Conservation (phyloP, 1,284 basidiomycete genomes). For the Athelia sp. region DNA sequence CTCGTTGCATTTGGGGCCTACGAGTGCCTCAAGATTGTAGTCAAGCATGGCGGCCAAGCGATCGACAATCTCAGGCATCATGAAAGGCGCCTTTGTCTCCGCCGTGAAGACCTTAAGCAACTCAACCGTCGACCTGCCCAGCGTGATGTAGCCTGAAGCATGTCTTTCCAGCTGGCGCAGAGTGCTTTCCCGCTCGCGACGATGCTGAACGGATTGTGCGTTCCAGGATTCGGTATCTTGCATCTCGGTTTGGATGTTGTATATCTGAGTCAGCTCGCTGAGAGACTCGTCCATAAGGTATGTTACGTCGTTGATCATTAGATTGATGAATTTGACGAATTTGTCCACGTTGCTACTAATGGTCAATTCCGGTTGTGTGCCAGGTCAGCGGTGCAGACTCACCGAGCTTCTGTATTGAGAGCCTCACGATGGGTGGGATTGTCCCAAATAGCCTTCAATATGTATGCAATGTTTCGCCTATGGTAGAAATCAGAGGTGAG, state of each 20-base stretch:
- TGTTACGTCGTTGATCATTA: conserved; percentile 99
- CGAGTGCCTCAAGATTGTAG: conserved; percentile 89
- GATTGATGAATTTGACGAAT: conserved; percentile 93
- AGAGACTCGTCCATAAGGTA: conserved; percentile 97
- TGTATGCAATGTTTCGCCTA: conserved; percentile 80
- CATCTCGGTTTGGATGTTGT: conserved; percentile 84
- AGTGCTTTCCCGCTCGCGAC: conserved; percentile 80
- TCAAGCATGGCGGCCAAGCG: conserved; percentile 95
- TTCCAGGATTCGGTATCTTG: conserved; percentile 69
- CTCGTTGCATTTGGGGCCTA: conserved; percentile 81
- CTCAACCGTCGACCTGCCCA: conserved; percentile 86
- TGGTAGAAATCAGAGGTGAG: conserved; percentile 4
- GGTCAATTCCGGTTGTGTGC: too few species aligned
- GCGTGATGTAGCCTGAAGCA: conserved; percentile 81
- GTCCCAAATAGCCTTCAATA: conserved; percentile 86
- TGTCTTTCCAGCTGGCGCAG: conserved; percentile 78
- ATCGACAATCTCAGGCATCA: conserved; percentile 96
- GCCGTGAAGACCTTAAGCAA: conserved; percentile 90
- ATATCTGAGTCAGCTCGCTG: conserved; percentile 84
- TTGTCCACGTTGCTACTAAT: conserved; percentile 87
- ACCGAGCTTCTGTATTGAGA: conserved; percentile 75
- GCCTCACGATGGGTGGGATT: conserved; percentile 85
- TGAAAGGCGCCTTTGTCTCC: conserved; percentile 89
- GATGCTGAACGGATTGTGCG: conserved; percentile 61
- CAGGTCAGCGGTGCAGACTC: too few species aligned